Percentiles rank a stretch among this genome's conserved stretches.
Conservation (phyloP, 768 basidiomycete species). For the Leccinellum luteum region DNA sequence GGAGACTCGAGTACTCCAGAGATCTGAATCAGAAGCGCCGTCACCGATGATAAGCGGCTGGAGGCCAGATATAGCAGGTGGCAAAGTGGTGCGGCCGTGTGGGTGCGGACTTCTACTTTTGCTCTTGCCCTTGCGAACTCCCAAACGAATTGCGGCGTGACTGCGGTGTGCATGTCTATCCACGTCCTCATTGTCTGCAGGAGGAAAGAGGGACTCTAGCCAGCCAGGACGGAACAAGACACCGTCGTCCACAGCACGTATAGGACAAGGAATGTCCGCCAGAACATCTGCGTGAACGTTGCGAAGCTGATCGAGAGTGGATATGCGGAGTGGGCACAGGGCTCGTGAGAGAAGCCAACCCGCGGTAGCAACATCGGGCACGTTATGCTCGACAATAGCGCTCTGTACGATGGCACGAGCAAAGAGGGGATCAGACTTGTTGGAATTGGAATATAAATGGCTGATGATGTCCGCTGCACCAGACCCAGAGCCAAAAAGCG, state of each 20-base stretch:
- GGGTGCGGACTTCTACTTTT: slow-evolving; percentile 31
- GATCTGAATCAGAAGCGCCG: slow-evolving; percentile 58
- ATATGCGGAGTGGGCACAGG: slow-evolving; percentile 52
- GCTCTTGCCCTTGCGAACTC: slow-evolving; percentile 22
- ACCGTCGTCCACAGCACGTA: slow-evolving; percentile 67
- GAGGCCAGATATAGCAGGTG: slow-evolving; percentile 21
- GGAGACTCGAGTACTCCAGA: slow-evolving; percentile 59
- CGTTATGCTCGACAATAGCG: slow-evolving; percentile 56
- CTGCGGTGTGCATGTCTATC: slow-evolving; percentile 11
- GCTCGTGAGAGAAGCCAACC: slow-evolving; percentile 68
- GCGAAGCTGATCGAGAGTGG: slow-evolving; percentile 62
- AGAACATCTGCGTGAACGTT: slow-evolving; percentile 57
- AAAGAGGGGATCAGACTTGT: slow-evolving; percentile 61
- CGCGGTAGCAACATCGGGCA: slow-evolving; percentile 57
- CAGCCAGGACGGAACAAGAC: slow-evolving; percentile 63
- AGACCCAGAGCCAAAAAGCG: slow-evolving; percentile 40
- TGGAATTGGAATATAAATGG: slow-evolving; percentile 62
- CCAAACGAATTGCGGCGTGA: slow-evolving; percentile 23
- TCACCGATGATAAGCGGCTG: slow-evolving; percentile 81
- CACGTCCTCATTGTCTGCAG: slow-evolving; percentile 20
- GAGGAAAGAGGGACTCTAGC: slow-evolving; percentile 44
- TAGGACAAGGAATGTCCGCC: slow-evolving; percentile 44
- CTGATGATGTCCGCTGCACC: slow-evolving; percentile 55
- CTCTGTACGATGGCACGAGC: slow-evolving; percentile 77
- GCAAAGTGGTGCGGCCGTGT: slow-evolving; percentile 10